These are phyloP conservation scores for Alternaria hordeiaustralica DNA, from an alignment of 2,329 filamentous ascomycete species.

Conservation along the genomic window DNA sequence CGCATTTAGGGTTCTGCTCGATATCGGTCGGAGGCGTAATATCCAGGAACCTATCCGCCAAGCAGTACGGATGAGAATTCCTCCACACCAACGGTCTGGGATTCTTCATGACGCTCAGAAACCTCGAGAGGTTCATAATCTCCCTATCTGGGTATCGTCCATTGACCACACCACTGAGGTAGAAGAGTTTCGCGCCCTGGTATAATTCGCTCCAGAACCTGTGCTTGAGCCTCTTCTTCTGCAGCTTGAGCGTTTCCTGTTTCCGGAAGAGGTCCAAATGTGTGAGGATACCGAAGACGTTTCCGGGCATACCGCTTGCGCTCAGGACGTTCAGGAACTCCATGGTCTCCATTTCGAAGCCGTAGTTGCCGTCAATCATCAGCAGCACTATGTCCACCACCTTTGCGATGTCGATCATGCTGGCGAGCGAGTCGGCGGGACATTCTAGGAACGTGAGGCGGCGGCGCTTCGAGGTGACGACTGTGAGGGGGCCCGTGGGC, in stretches of 20 bases:
- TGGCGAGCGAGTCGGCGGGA: slow-evolving; percentile 88
- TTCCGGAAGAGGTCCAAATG: slow-evolving; percentile 96
- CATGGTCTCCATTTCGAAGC: slow-evolving; percentile 99
- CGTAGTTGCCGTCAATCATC: slow-evolving; percentile 98
- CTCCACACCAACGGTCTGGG: slow-evolving; percentile 95
- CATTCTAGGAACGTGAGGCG: slow-evolving; percentile 96
- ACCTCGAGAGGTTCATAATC: slow-evolving; percentile 92
- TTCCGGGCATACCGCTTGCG: slow-evolving; percentile 97
- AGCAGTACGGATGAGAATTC: slow-evolving; percentile 91
- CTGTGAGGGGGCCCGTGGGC: slow-evolving; percentile 89
- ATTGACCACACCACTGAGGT: slow-evolving; percentile 94
- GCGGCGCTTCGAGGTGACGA: slow-evolving; percentile 95
- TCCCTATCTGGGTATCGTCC: slow-evolving; percentile 96
- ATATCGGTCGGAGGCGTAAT: slow-evolving; percentile 92
- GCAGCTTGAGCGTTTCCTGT: slow-evolving; percentile 86
- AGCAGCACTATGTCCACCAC: slow-evolving; percentile 96
- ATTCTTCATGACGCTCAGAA: slow-evolving; percentile 99
- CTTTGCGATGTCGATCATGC: slow-evolving; percentile 97
- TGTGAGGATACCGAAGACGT: slow-evolving; percentile 95
- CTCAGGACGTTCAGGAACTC: slow-evolving; percentile 94
- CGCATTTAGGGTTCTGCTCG: slow-evolving; percentile 86
- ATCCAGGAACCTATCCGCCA: slow-evolving; percentile 94
- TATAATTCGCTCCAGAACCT: slow-evolving; percentile 97
- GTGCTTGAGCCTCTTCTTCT: slow-evolving; percentile 96
- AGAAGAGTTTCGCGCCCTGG: slow-evolving; percentile 95